Percentiles rank a stretch among this genome's conserved stretches.
Evolutionary conservation across 177 flowering plant species (phyloP).

Genomic region (Vitis hybrid): DNA sequence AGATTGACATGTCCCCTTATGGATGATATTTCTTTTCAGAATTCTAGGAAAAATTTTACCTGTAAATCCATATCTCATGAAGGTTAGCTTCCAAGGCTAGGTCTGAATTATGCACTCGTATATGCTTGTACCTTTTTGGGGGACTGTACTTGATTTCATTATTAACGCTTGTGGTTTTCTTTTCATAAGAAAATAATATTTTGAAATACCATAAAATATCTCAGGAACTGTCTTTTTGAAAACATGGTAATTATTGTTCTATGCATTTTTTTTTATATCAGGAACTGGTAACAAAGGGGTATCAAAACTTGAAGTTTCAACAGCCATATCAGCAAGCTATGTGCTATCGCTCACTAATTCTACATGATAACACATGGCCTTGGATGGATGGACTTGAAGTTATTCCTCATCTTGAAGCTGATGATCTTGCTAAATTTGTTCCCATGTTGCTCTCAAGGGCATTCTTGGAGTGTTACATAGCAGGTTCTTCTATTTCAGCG

Average conservation of each 20-base stretch:
- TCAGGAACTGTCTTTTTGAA: too few relatives aligned
- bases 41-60: too few relatives aligned
- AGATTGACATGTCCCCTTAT: too few relatives aligned
- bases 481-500: slow-evolving; percentile 41
- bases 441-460: slow-evolving; percentile 59
- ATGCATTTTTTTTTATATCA: slow-evolving; percentile 21
- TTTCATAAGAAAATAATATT: too few relatives aligned
- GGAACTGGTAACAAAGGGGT: slow-evolving; percentile 63
- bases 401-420: slow-evolving; percentile 59
- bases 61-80: too few relatives aligned
- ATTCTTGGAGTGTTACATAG: slow-evolving; percentile 63
- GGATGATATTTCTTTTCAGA: too few relatives aligned
- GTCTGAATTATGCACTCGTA: too few relatives aligned
- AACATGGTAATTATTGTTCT: background rate
- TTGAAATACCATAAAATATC: too few relatives aligned
- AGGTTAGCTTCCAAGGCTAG: too few relatives aligned
- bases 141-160: too few relatives aligned
- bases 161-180: too few relatives aligned
- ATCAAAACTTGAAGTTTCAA: slow-evolving; percentile 67
- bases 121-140: too few relatives aligned
- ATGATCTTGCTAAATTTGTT: slow-evolving; percentile 50
- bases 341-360: slow-evolving; percentile 60
- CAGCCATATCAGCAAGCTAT: slow-evolving; percentile 80
- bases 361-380: slow-evolving; percentile 64
- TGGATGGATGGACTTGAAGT: slow-evolving; percentile 71